phyloP scores from a whole-genome alignment of 345 rosid species.

The Pistacia vera region DNA sequence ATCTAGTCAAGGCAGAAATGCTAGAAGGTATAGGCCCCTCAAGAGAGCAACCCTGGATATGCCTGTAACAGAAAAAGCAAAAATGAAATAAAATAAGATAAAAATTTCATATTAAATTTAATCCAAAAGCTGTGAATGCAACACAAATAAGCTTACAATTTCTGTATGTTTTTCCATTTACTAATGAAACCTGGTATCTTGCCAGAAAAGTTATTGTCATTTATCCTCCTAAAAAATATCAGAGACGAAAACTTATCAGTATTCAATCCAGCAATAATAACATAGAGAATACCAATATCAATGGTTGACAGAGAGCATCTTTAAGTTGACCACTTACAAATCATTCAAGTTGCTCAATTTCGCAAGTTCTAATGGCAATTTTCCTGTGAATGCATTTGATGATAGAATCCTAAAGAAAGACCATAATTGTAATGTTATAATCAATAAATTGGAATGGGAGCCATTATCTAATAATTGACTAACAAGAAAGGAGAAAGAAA shows the following conservation, averaged over 20 bases:
- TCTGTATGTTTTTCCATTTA: constrained; percentile 60
- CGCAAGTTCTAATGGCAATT: constrained; percentile 52
- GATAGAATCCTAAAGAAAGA: constrained; percentile 52
- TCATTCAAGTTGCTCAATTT: constrained; percentile 68
- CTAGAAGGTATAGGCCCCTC: constrained; percentile 81
- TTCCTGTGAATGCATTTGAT: constrained; percentile 75
- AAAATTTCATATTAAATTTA: background rate
- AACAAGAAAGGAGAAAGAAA: constrained; percentile 12
- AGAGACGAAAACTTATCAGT: constrained; percentile 17
- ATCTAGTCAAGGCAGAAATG: constrained; percentile 58
- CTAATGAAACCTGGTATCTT: constrained; percentile 64
- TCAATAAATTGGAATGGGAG: background rate
- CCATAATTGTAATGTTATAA: constrained; percentile 4
- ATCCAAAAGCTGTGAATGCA: background rate
- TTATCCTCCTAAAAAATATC: constrained; percentile 60
- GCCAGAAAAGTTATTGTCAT: constrained; percentile 72
- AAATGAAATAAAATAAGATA: background rate
- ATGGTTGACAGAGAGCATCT: background rate
- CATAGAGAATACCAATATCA: no score
- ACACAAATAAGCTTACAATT: constrained; percentile 53
- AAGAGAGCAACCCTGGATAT: constrained; percentile 71
- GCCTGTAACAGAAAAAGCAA: constrained; percentile 46
- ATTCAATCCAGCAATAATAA: background rate
- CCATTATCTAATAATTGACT: constrained; percentile 11
- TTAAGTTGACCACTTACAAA: constrained; percentile 50